Evolutionary conservation across 2,329 filamentous ascomycete genomes (phyloP), one percentile per base, ranked within the genome.

Genomic region (Rhynchosporium secalis): DNA sequence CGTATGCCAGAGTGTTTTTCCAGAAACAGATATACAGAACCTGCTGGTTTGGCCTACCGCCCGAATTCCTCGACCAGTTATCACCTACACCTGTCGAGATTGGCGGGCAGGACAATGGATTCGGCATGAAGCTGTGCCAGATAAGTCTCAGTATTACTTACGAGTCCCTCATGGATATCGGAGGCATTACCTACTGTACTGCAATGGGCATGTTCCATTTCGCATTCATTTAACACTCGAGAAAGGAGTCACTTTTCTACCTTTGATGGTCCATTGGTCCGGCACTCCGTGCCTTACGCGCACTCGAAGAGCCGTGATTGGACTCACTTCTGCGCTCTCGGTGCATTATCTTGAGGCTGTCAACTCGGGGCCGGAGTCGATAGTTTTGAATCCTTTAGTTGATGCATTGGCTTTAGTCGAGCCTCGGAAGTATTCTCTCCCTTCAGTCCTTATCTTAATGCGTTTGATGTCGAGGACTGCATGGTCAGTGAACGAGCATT

Each of bases 181-280:
- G 13, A n/a, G 41, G 26, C 8, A 12, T 26, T 8, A n/a, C 40
- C 6, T 38, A 28, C 8, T 12, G 12, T 26, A 20, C 57, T 20
- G 29, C 46, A n/a, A 56, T 15, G 33, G 40, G 49, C n/a, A 64
- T 64, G 36, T 64, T 49, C 38, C 48, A 33, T 15, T 64, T 52
- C 45, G 48, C 59, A 5, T 45, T 64, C 13, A 36, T 62, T 2
- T 64, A 62, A 28, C 62, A 64, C 38, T 56, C 29, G 28, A 41
- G 49, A 3, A 48, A 64, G 8, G 62, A 64, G 43, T 51, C 9
- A 3, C 48, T 64, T 1, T 59, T 58, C 38, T 62, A 64, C 13
- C 33, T 64, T 7, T 41, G 59, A 9, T 64, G 62, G 59, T 64
- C 62, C 20, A 38, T 64, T 10, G 62, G 60, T 10, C 62, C 51